Conservation (phyloP, 345 rosid genomes). For the Boechera retrofracta region DNA sequence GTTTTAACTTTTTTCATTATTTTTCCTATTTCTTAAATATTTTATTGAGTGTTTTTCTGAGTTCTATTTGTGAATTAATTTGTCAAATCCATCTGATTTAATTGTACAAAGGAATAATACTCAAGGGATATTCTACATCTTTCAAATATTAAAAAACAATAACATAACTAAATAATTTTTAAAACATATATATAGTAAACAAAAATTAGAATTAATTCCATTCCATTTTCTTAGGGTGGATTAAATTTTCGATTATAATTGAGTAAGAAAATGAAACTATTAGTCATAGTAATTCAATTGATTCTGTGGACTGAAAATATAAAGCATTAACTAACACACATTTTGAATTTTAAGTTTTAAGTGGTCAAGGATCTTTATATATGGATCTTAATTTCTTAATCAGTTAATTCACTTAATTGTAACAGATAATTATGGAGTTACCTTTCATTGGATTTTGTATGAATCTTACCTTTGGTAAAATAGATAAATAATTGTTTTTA, state of each 20-base stretch:
- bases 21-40: not conserved
- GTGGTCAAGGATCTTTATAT: slow-evolving; percentile 4
- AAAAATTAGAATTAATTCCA: not conserved
- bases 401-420: not conserved
- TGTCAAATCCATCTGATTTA: not conserved
- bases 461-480: not conserved
- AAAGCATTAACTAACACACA: not conserved
- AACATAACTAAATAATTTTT: no score
- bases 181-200: no score
- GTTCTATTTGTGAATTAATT: no score
- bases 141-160: not conserved
- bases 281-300: not conserved
- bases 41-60: no score
- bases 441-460: not conserved
- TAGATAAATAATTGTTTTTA: not conserved
- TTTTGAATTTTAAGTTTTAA: not conserved
- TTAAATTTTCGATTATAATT: not conserved
- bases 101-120: not conserved
- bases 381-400: not conserved
- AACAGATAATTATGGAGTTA: not conserved
- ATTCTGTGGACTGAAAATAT: slow-evolving; percentile 1
- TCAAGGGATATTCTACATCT: not conserved
- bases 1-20: not conserved
- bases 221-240: not conserved
- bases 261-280: not conserved